phyloP scores from a whole-genome alignment of 169 alveolate species.

The Plasmodium ovale region DNA sequence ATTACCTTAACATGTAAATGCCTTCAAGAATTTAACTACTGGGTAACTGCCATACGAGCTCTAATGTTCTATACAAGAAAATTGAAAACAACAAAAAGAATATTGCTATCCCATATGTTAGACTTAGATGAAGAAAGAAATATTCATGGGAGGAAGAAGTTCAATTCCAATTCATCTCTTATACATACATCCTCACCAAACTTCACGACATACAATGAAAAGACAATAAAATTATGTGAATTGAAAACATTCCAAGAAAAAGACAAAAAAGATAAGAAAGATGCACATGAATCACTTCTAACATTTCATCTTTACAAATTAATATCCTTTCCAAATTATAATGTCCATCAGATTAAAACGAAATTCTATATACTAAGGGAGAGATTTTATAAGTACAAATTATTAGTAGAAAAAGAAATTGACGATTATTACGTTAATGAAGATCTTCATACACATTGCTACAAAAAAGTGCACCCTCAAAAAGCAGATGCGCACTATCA shows the following conservation, averaged over 20 bases:
- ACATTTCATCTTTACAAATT: slow-evolving; percentile 27
- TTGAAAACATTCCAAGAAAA: not conserved
- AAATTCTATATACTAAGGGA: slow-evolving; percentile 55
- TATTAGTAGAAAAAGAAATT: slow-evolving; percentile 27
- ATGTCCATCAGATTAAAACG: slow-evolving; percentile 34
- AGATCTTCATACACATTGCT: too few species aligned
- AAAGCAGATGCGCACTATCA: too few species aligned
- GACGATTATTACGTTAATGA: slow-evolving; percentile 3
- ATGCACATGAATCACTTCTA: not conserved
- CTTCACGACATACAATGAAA: too few species aligned
- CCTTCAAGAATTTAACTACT: slow-evolving; percentile 39
- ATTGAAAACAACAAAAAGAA: slow-evolving; percentile 9
- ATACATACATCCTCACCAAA: too few species aligned
- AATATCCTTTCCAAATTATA: slow-evolving; percentile 34
- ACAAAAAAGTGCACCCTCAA: too few species aligned
- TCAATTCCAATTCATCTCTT: too few species aligned
- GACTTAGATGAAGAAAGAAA: too few species aligned
- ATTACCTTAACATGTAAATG: slow-evolving; percentile 48
- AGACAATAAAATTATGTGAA: not conserved
- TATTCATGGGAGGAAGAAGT: too few species aligned
- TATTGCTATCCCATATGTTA: slow-evolving; percentile 33
- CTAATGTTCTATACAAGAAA: slow-evolving; percentile 34
- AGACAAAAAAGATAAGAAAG: not conserved
- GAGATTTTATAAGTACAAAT: slow-evolving; percentile 29
- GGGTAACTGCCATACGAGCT: slow-evolving; percentile 51